Percentiles rank a stretch among this genome's conserved stretches.
phyloP scores from a whole-genome alignment of 805 yeast species.

The Lipomyces yamanashiensis region DNA sequence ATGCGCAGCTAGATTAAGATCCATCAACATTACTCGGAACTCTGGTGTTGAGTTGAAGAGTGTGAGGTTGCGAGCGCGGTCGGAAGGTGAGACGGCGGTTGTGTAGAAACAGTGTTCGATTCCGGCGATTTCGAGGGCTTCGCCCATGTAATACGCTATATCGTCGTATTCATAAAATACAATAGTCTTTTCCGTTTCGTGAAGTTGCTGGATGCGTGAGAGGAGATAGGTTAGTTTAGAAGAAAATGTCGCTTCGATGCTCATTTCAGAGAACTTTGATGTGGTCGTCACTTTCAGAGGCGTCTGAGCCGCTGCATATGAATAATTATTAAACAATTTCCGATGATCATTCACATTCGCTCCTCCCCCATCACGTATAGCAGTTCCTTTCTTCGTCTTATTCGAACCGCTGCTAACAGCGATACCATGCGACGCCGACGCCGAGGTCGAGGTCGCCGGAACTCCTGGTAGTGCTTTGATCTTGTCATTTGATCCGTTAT shows the following conservation, averaged over 20 bases:
- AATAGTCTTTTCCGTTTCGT: slow-evolving; percentile 53
- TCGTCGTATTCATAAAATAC: slow-evolving; percentile 75
- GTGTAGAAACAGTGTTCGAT: slow-evolving; percentile 67
- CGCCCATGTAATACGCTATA: slow-evolving; percentile 69
- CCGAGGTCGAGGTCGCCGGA: slow-evolving; percentile 15
- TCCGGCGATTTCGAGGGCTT: slow-evolving; percentile 65
- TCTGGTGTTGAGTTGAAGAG: slow-evolving; percentile 53
- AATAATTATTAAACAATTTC: slow-evolving; percentile 11
- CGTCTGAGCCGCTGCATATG: slow-evolving; percentile 1
- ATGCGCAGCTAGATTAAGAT: slow-evolving; percentile 67
- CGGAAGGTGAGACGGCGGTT: slow-evolving; percentile 56
- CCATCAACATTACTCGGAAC: slow-evolving; percentile 67
- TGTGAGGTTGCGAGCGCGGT: slow-evolving; percentile 58
- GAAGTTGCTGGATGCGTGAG: slow-evolving; percentile 57
- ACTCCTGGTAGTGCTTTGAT: slow-evolving; percentile 22
- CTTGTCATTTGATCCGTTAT: slow-evolving; percentile 44
- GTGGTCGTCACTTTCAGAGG: slow-evolving; percentile 2
- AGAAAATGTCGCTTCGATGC: slow-evolving; percentile 60
- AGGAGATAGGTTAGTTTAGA: slow-evolving; percentile 66
- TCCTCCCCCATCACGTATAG: too few species aligned
- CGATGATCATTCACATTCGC: not conserved
- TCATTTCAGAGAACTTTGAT: slow-evolving; percentile 30
- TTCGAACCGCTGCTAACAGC: not conserved
- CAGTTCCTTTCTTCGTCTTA: not conserved
- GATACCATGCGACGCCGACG: not conserved